Evolutionary conservation across 768 basidiomycete species (phyloP), one percentile per base, ranked within the genome.

Genomic region (Phaffia australis): DNA sequence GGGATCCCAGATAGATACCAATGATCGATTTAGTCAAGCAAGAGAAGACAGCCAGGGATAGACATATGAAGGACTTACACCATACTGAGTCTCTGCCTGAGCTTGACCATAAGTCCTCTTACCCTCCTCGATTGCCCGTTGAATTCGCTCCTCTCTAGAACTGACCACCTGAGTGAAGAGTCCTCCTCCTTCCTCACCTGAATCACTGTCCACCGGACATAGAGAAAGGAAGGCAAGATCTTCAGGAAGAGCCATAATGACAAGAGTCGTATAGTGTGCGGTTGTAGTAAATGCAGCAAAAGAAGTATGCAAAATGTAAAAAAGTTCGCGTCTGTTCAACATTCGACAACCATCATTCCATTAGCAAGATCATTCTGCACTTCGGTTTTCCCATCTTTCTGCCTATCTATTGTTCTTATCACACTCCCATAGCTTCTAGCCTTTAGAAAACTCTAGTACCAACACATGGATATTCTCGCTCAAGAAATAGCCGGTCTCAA

Each of bases 401-500:
- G 35, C 11, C 35, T 42, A 4, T 42, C 35, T 42, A 42, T 42
- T 11, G 11, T 42, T 11, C 11, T 11, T 42, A 4, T 42, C 11
- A 11, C 4, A 5, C 11, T 42, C 4, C 11, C 35, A 11, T 11
- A 5, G 11, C 35, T 11, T 42, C 11, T 42, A 42, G 11, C 35
- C 35, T 11, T 4, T 42, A 11, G 11, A 11, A 42, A 42, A 42
- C 35, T 42, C 11, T 11, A 42, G 11, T 42, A 42, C 11, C 35
- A 42, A 42, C 61, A 18, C 47, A 67, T 67, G 66, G 66, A 67
- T 23, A 46, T 48, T 27, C 66, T 67, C 48, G 66, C 66, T 25
- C 50, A 67, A 35, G 66, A 67, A 48, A 67, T 67, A 30, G 66
- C 66, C 25, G 54, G 60, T 29, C 60, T 67, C 54, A 67, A 67